Evolutionary conservation across 768 basidiomycete genomes (phyloP).

Genomic region (Mycena capillaripes): DNA sequence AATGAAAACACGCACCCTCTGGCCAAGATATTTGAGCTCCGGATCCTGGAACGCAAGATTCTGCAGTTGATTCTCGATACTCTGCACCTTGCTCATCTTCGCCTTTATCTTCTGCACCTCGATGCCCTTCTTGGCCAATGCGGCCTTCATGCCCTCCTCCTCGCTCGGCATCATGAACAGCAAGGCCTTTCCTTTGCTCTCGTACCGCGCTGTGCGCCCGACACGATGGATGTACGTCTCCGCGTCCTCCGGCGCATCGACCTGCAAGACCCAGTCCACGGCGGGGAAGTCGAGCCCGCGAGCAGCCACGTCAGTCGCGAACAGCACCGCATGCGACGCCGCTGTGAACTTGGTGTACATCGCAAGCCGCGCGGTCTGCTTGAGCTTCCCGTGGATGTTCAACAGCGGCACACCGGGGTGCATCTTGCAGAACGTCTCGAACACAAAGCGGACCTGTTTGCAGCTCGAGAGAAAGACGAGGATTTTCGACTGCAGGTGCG

Average conservation of each 20-base stretch:
- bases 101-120: slow-evolving; percentile 87
- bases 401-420: slow-evolving; percentile 95
- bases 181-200: slow-evolving; percentile 89
- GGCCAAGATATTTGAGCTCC: slow-evolving; percentile 97
- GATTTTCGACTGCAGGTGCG: slow-evolving; percentile 90
- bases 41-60: slow-evolving; percentile 95
- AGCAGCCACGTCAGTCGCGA: slow-evolving; percentile 97
- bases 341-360: slow-evolving; percentile 89
- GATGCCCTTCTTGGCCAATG: slow-evolving; percentile 80
- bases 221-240: slow-evolving; percentile 99
- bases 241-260: slow-evolving; percentile 97
- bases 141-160: slow-evolving; percentile 88
- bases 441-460: slow-evolving; percentile 97
- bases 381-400: slow-evolving; percentile 96
- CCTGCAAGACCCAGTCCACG: slow-evolving; percentile 96
- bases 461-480: slow-evolving; percentile 96
- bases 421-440: slow-evolving; percentile 95
- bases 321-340: slow-evolving; percentile 86
- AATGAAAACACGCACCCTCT: slow-evolving; percentile 71
- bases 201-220: slow-evolving; percentile 94
- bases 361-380: slow-evolving; percentile 88
- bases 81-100: slow-evolving; percentile 87
- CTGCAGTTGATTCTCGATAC: slow-evolving; percentile 90
- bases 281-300: slow-evolving; percentile 97
- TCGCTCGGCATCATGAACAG: slow-evolving; percentile 91